Conservation (phyloP, 1,284 basidiomycete genomes). For the Phylloporus gajari region DNA sequence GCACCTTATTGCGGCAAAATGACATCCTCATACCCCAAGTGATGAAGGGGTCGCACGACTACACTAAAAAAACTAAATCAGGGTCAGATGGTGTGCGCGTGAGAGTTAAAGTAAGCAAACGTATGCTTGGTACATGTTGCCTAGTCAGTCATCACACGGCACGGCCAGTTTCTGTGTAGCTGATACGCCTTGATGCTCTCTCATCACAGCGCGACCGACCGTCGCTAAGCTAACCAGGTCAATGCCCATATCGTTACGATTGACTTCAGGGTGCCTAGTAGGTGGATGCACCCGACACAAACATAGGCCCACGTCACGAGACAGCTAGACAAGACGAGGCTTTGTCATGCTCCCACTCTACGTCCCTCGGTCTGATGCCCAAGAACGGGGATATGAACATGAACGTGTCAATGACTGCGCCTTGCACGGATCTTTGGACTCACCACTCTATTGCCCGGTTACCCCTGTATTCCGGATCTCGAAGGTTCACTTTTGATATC, state of each 20-base stretch:
- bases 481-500: neutral
- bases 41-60: too few species aligned
- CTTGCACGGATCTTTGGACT: constrained; percentile 3
- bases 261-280: constrained; percentile 22
- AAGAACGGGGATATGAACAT: neutral
- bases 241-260: constrained; percentile 19
- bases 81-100: too few species aligned
- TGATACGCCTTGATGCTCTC: neutral
- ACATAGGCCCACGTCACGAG: neutral
- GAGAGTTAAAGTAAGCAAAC: too few species aligned
- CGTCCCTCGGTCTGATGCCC: neutral
- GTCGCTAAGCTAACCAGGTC: constrained; percentile 13
- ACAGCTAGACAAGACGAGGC: neutral
- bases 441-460: neutral
- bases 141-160: constrained; percentile 4
- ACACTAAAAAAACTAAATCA: too few species aligned
- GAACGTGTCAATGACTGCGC: neutral
- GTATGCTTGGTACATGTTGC: too few species aligned
- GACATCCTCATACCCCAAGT: too few species aligned
- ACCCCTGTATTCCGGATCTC: neutral
- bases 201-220: neutral
- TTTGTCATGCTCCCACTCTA: constrained; percentile 1
- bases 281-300: neutral
- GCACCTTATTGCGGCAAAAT: too few species aligned
- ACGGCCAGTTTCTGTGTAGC: constrained; percentile 8